Evolutionary conservation across 352 stramenopile species (phyloP).

Genomic region (Phytopythium vexans): DNA sequence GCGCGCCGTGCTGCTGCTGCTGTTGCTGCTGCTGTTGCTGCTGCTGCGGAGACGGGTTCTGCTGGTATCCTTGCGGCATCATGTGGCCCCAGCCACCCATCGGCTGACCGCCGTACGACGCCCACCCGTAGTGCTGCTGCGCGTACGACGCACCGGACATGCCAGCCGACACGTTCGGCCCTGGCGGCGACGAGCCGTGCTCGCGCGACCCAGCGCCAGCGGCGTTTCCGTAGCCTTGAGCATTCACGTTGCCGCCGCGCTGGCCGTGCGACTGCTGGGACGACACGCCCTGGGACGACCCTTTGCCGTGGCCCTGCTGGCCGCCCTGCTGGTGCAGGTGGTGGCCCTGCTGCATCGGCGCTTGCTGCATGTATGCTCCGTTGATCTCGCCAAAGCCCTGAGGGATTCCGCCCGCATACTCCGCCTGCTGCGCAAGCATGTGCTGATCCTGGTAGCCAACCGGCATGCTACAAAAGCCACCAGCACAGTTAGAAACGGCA

Average conservation of each 20-base stretch:
- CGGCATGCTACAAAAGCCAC: constrained; percentile 37
- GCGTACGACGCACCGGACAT: constrained; percentile 56
- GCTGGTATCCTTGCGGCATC: constrained; percentile 83
- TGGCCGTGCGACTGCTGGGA: constrained; percentile 47
- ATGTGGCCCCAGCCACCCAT: constrained; percentile 80
- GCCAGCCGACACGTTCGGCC: constrained; percentile 61
- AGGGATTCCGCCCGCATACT: constrained; percentile 68
- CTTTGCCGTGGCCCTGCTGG: constrained; percentile 69
- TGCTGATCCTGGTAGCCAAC: constrained; percentile 83
- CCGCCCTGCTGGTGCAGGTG: constrained; percentile 56
- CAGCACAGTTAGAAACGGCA: background rate
- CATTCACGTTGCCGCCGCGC: constrained; percentile 41
- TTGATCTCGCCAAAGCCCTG: constrained; percentile 86
- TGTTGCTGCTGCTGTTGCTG: constrained; percentile 53
- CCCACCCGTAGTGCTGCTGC: constrained; percentile 79
- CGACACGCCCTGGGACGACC: constrained; percentile 22
- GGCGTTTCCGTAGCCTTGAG: constrained; percentile 56
- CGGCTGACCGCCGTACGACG: constrained; percentile 70
- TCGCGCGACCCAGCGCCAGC: constrained; percentile 34
- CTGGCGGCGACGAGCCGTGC: constrained; percentile 59
- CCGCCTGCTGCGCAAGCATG: constrained; percentile 73
- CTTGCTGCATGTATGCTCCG: constrained; percentile 69
- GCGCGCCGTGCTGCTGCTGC: constrained; percentile 48
- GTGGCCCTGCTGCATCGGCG: constrained; percentile 39
- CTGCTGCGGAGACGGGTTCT: constrained; percentile 60